Conservation (phyloP, 768 basidiomycete genomes). For the Suillus bovinus region DNA sequence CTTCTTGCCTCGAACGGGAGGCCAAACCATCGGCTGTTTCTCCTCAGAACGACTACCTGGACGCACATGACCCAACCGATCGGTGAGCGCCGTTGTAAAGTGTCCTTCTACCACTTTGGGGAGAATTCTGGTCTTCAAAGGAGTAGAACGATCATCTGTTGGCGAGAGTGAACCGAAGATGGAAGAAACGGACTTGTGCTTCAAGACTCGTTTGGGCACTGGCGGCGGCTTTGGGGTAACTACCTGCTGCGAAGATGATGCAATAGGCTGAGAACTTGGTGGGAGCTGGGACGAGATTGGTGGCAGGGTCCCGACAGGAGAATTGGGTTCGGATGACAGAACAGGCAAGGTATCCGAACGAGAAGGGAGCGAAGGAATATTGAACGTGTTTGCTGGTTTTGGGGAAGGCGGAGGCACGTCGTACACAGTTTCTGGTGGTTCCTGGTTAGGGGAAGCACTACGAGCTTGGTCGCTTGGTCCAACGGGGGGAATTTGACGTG, state of each 20-base stretch:
- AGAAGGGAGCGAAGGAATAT: not conserved
- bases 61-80: not conserved
- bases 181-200: not conserved
- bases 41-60: not conserved
- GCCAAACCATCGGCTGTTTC: not conserved
- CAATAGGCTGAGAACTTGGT: not conserved
- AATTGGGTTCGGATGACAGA: constrained; percentile 3
- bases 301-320: not conserved
- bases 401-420: not conserved
- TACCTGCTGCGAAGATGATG: constrained; percentile 4
- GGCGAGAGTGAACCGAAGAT: not conserved
- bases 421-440: not conserved
- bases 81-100: not conserved
- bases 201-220: not conserved
- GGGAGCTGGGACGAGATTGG: not conserved
- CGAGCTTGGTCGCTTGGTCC: not conserved
- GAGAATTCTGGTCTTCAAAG: not conserved
- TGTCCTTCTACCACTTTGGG: not conserved
- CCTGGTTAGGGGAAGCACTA: not conserved
- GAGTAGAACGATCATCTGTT: too few relatives aligned
- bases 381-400: not conserved
- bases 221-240: not conserved
- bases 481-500: not conserved
- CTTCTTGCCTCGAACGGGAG: not conserved
- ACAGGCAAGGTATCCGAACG: constrained; percentile 8